phyloP scores from a whole-genome alignment of 2,329 filamentous ascomycete genomes.

The Aspergillus nomiae region DNA sequence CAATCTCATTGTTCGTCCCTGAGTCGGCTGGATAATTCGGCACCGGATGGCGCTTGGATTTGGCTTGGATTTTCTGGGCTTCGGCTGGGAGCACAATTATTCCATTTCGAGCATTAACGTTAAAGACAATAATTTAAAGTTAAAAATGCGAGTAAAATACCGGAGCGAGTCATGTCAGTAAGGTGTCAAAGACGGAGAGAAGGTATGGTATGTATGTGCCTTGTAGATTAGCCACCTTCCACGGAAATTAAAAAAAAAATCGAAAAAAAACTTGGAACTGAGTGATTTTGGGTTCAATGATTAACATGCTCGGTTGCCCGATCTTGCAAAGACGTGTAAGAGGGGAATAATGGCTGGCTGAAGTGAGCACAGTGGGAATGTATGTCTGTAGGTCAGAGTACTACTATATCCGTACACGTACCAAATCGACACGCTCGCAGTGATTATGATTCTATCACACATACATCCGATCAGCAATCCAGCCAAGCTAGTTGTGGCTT shows the following conservation, averaged over 20 bases:
- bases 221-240: background rate
- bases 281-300: background rate
- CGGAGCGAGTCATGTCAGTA: background rate
- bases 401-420: too few relatives aligned
- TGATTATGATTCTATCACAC: background rate
- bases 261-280: too few relatives aligned
- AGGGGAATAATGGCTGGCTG: background rate
- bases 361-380: background rate
- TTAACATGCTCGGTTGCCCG: background rate
- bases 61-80: background rate
- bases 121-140: background rate
- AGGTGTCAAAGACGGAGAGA: too few relatives aligned
- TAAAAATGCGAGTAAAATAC: background rate
- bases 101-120: background rate
- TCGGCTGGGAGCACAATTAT: background rate
- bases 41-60: background rate
- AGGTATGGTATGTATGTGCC: background rate
- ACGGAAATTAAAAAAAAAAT: background rate
- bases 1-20: background rate
- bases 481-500: background rate
- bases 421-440: background rate
- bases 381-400: background rate
- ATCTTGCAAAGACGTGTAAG: background rate
- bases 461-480: background rate
- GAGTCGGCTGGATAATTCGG: background rate